Percentiles rank a stretch among this genome's conserved stretches.
These are phyloP conservation scores for Zygoascus biomembranicola DNA, from an alignment of 805 yeast species.

Conservation along the genomic window DNA sequence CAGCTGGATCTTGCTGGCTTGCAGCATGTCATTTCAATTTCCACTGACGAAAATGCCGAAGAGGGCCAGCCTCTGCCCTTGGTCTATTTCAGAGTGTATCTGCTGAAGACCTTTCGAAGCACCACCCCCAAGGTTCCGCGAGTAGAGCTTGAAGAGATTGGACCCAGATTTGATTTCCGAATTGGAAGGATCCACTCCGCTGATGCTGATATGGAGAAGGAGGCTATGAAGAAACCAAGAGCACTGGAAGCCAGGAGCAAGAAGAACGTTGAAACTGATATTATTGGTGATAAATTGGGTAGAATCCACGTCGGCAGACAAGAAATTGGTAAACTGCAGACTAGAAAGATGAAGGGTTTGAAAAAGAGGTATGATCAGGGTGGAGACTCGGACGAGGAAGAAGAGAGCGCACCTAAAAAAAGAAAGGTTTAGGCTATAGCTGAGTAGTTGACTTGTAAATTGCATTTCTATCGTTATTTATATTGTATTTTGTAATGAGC, in stretches of 20 bases:
- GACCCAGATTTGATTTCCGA: slow-evolving; percentile 90
- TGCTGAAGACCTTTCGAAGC: slow-evolving; percentile 61
- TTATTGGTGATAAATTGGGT: slow-evolving; percentile 94
- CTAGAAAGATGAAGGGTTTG: slow-evolving; percentile 97
- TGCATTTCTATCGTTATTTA: background rate
- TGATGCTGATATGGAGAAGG: slow-evolving; percentile 81
- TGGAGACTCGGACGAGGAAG: slow-evolving; percentile 40
- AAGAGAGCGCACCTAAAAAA: slow-evolving; percentile 22
- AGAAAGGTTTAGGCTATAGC: background rate
- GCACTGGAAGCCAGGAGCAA: slow-evolving; percentile 72
- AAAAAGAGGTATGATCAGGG: slow-evolving; percentile 79
- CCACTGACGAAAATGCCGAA: slow-evolving; percentile 61
- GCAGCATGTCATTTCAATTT: slow-evolving; percentile 79
- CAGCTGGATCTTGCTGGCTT: slow-evolving; percentile 91
- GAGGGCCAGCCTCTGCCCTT: slow-evolving; percentile 66
- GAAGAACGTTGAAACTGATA: slow-evolving; percentile 83
- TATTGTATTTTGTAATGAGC: background rate
- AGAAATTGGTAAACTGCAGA: slow-evolving; percentile 82
- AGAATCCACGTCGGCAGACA: slow-evolving; percentile 94
- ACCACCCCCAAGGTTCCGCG: slow-evolving; percentile 82
- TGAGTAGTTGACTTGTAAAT: background rate
- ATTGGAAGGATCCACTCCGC: slow-evolving; percentile 81
- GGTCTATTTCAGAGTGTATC: slow-evolving; percentile 85
- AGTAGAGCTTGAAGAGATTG: slow-evolving; percentile 89
- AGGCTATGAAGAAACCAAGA: slow-evolving; percentile 73